Evolutionary conservation across 495 filamentous ascomycete species (phyloP).

Genomic region (Schizothecium vesticola): DNA sequence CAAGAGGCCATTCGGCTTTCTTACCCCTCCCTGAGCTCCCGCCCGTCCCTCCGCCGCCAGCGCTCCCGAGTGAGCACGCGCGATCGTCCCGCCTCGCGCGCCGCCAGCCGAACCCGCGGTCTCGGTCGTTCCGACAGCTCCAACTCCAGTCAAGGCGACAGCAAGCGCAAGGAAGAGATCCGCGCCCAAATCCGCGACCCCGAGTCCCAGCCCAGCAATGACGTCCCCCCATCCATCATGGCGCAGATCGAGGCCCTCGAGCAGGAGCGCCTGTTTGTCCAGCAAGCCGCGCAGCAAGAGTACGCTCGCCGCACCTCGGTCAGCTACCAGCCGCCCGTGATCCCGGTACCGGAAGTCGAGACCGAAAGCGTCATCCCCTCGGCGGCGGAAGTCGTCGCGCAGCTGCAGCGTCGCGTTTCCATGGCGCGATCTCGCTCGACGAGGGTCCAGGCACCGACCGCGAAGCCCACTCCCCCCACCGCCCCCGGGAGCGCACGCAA

Average conservation of each 20-base stretch:
- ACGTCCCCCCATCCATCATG: conserved; percentile 13
- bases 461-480: background rate
- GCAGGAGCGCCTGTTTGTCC: conserved; percentile 28
- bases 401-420: conserved; percentile 19
- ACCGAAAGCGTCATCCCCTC: background rate
- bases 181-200: conserved; percentile 12
- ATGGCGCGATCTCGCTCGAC: conserved; percentile 1
- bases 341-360: background rate
- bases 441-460: background rate
- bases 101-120: conserved; percentile 3
- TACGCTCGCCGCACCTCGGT: conserved; percentile 16
- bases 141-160: background rate
- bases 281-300: conserved; percentile 19
- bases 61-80: conserved; percentile 6
- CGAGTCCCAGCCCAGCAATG: conserved; percentile 7
- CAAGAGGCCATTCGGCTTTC: conserved; percentile 23
- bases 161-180: conserved; percentile 15
- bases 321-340: background rate
- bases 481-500: background rate
- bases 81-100: background rate
- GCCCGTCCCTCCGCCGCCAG: conserved; percentile 11
- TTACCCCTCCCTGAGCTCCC: conserved; percentile 21
- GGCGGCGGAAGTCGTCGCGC: conserved; percentile 3
- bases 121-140: conserved; percentile 7
- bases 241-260: conserved; percentile 34